Evolutionary conservation across 2,329 filamentous ascomycete genomes (phyloP), one percentile per base, ranked within the genome.

Genomic region (Cladosporium oxysporum): DNA sequence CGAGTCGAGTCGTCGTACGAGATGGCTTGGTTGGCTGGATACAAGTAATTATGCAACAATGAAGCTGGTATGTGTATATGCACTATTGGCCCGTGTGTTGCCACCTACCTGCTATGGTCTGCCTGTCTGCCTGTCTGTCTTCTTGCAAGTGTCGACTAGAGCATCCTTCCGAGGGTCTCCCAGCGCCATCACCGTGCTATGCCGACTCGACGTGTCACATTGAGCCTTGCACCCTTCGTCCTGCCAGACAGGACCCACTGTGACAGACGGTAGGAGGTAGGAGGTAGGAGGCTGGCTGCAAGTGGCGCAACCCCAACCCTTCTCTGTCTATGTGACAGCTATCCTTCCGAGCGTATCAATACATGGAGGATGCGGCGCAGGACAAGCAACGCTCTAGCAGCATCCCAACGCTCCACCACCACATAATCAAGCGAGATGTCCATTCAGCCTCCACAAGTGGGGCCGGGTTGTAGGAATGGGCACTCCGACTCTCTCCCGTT

Each of bases 131-230:
- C 23, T 26, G 23, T 26, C 23, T 55, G 28, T 31, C 52, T 21
- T 31, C 58, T 18, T 10, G 58, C 31, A 21, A 21, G 31, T 33
- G 44, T 35, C 29, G 55, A 58, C 58, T 29, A 31, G 28, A 41
- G n/a, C 58, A 21, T 60, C 58, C 44, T 60, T 18, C 58, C 58
- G 53, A 31, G 53, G 53, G 21, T 37, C 18, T 58, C 52, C 41
- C 3, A 47, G 23, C 23, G 23, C 23, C 23, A 26, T 26, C 23
- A 26, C 23, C 23, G 49, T n/a, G 7, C 12, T 18, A 16, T 29
- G 49, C 16, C 8, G 23, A 29, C 26, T 33, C 29, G 58, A 60
- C 58, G 58, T 50, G 41, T 50, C 58, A 50, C 18, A 60, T 60
- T 58, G 7, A 47, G 52, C 18, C 41, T 26, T 26, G 23, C 23